A percentile compares a stretch with the other conserved stretches of the same genome.
Conservation (phyloP, 2,329 filamentous ascomycete genomes). For the Diaporthe ampelina region DNA sequence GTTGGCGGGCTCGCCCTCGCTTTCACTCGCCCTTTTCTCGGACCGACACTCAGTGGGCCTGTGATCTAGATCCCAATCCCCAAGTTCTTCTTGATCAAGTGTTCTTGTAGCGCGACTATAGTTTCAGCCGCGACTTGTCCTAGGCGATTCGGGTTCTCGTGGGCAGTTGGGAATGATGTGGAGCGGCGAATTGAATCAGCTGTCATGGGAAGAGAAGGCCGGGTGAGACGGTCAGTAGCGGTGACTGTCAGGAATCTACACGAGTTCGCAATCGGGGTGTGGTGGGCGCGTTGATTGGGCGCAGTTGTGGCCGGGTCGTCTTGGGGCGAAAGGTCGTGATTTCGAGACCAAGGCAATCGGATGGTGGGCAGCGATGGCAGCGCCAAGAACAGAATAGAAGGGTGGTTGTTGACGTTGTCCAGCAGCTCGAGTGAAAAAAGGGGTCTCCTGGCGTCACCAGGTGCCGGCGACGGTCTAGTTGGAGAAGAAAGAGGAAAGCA, state of each 20-base stretch:
- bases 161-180: not conserved
- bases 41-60: too few species aligned
- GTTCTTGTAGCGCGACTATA: not conserved
- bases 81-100: constrained; percentile 20
- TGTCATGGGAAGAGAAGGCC: constrained; percentile 1
- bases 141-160: not conserved
- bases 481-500: not conserved
- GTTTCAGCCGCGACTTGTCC: constrained; percentile 3
- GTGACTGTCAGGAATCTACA: not conserved
- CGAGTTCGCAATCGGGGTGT: not conserved
- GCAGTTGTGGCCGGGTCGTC: not conserved
- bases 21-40: not conserved
- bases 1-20: constrained; percentile 8
- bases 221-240: not conserved
- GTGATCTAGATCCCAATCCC: not conserved
- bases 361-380: not conserved
- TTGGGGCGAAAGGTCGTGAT: not conserved
- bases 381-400: not conserved
- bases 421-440: constrained; percentile 11
- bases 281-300: not conserved
- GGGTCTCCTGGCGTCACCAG: constrained; percentile 23
- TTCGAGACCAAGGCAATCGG: constrained; percentile 3
- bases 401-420: constrained; percentile 8
- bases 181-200: constrained; percentile 2
- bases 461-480: constrained; percentile 1